Evolutionary conservation across 805 yeast species (phyloP).

Genomic region (Myxozyma sirexii): DNA sequence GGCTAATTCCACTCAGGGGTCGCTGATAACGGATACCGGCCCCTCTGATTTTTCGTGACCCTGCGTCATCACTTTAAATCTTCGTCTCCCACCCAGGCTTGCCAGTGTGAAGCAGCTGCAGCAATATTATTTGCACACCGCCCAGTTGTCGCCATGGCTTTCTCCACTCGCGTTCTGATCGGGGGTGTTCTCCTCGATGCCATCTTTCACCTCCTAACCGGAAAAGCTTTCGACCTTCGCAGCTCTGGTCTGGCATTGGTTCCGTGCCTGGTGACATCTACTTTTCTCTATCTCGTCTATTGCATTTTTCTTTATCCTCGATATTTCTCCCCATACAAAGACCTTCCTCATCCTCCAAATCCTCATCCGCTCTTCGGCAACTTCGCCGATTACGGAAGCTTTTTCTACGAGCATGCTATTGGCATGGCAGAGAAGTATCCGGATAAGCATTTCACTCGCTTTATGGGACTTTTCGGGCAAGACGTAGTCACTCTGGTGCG

Average conservation of each 20-base stretch:
- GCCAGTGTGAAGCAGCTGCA: too few relatives aligned
- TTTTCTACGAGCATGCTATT: slow-evolving; percentile 10
- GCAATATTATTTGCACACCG: neutral
- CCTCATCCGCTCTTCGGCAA: slow-evolving; percentile 21
- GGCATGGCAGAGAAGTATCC: slow-evolving; percentile 17
- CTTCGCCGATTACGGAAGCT: slow-evolving; percentile 10
- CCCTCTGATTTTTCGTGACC: too few relatives aligned
- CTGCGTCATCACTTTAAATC: too few relatives aligned
- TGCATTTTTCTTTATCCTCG: slow-evolving; percentile 17
- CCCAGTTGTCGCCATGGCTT: neutral
- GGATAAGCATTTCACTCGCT: slow-evolving; percentile 4
- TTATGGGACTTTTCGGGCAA: slow-evolving; percentile 5
- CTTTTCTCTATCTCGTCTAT: neutral
- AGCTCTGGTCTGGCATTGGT: neutral
- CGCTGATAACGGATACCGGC: too few relatives aligned
- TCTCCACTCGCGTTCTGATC: neutral
- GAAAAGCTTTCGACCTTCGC: neutral
- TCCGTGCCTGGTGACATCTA: neutral
- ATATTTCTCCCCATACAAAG: slow-evolving; percentile 15
- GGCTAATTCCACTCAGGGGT: too few relatives aligned
- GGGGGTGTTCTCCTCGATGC: slow-evolving; percentile 5
- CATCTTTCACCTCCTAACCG: neutral
- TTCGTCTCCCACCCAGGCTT: too few relatives aligned
- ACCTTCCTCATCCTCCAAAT: slow-evolving; percentile 13
- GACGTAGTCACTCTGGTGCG: slow-evolving; percentile 16